A percentile compares a stretch with the other conserved stretches of the same genome.
phyloP scores from a whole-genome alignment of 495 filamentous ascomycete genomes.

The Tuber aestivum region DNA sequence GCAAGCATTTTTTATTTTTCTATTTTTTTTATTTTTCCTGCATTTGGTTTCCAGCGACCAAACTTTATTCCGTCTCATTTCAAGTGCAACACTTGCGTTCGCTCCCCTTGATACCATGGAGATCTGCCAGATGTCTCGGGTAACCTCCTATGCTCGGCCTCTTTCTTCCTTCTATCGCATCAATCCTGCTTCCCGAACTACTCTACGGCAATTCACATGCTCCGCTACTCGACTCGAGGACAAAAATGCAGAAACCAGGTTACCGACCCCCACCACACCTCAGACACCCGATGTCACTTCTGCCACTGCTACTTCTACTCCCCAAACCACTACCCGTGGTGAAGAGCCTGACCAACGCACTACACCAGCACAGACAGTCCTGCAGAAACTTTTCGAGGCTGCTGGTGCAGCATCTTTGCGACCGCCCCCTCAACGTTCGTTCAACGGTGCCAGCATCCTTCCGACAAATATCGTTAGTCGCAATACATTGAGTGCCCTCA shows the following conservation, averaged over 20 bases:
- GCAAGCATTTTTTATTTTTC: background rate
- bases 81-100: constrained; percentile 11
- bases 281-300: background rate
- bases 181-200: background rate
- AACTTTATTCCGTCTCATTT: constrained; percentile 23
- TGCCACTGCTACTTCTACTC: background rate
- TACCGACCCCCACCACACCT: background rate
- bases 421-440: background rate
- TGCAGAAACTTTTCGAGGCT: background rate
- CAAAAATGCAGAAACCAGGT: constrained; percentile 26
- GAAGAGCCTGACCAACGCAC: constrained; percentile 4
- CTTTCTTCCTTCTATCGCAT: constrained; percentile 26
- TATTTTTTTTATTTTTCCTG: background rate
- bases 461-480: background rate
- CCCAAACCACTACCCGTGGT: background rate
- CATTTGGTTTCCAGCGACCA: background rate
- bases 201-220: constrained; percentile 37
- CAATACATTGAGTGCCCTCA: background rate
- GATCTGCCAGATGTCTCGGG: constrained; percentile 44
- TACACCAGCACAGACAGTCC: background rate
- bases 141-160: constrained; percentile 29
- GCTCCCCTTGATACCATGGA: constrained; percentile 43
- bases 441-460: background rate
- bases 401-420: background rate
- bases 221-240: constrained; percentile 28